phyloP scores from a whole-genome alignment of 2,329 filamentous ascomycete species.

The Pseudocercospora fijiensis region DNA sequence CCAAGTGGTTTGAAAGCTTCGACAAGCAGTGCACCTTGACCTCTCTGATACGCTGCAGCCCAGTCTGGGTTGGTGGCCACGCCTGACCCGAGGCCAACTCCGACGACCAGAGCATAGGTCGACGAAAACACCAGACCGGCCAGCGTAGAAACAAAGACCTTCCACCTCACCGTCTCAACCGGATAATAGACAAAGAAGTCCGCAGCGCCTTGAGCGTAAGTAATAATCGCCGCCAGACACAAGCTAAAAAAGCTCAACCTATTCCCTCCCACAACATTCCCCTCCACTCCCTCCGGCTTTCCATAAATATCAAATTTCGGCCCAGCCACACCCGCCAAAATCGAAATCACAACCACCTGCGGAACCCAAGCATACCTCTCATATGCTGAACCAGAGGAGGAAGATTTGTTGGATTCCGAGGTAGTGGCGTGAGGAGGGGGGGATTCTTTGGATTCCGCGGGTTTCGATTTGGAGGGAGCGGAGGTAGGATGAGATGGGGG shows the following conservation, averaged over 20 bases:
- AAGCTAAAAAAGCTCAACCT: conserved; percentile 69
- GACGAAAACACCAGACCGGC: conserved; percentile 59
- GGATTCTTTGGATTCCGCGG: conserved; percentile 60
- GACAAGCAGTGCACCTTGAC: conserved; percentile 63
- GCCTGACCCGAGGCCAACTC: conserved; percentile 62
- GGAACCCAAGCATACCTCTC: conserved; percentile 67
- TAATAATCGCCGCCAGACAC: conserved; percentile 63
- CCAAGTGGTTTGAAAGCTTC: conserved; percentile 60
- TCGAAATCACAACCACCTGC: conserved; percentile 59
- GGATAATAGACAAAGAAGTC: conserved; percentile 70
- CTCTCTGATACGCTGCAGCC: conserved; percentile 53
- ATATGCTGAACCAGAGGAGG: conserved; percentile 63
- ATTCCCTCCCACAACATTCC: conserved; percentile 54
- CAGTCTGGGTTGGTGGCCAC: conserved; percentile 55
- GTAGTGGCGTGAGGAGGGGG: conserved; percentile 55
- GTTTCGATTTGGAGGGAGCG: conserved; percentile 58
- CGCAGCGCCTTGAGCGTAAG: conserved; percentile 62
- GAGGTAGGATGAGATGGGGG: conserved; percentile 38
- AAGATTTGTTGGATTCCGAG: conserved; percentile 58
- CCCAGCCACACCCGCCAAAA: conserved; percentile 62
- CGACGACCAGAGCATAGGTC: conserved; percentile 60
- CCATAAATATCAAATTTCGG: conserved; percentile 56
- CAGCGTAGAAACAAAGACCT: conserved; percentile 59
- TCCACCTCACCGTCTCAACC: conserved; percentile 51
- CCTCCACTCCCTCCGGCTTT: conserved; percentile 50